Conservation (phyloP, 129 eudicot genomes). For the Centaurea solstitialis region DNA sequence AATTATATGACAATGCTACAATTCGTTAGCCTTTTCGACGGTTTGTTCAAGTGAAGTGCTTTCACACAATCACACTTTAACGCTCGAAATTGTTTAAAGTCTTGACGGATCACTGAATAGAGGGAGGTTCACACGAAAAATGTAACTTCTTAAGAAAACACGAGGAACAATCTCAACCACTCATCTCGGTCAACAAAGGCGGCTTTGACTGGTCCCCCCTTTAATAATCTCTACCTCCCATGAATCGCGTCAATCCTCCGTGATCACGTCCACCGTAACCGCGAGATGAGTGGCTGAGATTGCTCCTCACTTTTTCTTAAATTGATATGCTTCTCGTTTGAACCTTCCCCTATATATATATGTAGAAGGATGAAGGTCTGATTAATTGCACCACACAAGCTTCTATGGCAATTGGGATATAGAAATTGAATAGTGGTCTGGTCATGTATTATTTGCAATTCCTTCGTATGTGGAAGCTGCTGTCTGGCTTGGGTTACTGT, state of each 20-base stretch:
- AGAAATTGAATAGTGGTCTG: not conserved
- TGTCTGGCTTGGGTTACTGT: not conserved
- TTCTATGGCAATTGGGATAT: not conserved
- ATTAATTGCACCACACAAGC: not conserved
- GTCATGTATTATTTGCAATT: not conserved
- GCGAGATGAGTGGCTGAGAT: too few species aligned
- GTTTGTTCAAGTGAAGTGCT: not conserved
- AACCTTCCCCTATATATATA: not conserved
- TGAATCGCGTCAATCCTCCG: too few species aligned
- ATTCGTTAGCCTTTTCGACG: not conserved
- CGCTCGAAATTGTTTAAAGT: not conserved
- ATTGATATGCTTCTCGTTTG: too few species aligned
- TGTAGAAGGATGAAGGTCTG: not conserved
- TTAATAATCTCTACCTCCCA: too few species aligned
- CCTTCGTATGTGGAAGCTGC: not conserved
- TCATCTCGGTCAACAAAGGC: too few species aligned
- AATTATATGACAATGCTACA: not conserved
- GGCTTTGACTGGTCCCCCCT: too few species aligned
- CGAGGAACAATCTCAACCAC: too few species aligned
- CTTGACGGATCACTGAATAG: not conserved
- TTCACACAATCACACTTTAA: not conserved
- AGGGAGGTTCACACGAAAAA: too few species aligned
- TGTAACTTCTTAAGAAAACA: too few species aligned
- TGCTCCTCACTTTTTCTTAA: too few species aligned
- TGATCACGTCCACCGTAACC: too few species aligned